A percentile compares a stretch with the other conserved stretches of the same genome.
phyloP scores from a whole-genome alignment of 805 yeast species.

The Wickerhamomyces tratensis region DNA sequence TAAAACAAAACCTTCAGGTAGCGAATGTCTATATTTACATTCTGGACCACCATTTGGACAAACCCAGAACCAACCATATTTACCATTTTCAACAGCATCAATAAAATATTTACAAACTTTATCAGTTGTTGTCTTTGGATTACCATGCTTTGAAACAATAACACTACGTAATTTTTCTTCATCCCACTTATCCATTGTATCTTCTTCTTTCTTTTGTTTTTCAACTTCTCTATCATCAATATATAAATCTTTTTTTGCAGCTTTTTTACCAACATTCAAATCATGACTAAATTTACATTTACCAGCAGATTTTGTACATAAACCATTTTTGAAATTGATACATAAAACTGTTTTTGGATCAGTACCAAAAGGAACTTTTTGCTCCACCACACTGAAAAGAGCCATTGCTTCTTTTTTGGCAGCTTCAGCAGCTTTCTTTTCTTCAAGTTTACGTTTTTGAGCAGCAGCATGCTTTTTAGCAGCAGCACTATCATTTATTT shows the following conservation, averaged over 20 bases:
- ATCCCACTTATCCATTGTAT: conserved; percentile 96
- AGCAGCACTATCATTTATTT: conserved; percentile 46
- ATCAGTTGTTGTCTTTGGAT: conserved; percentile 88
- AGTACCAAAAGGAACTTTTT: conserved; percentile 92
- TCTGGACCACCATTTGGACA: conserved; percentile 89
- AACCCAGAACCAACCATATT: conserved; percentile 98
- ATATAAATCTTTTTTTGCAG: conserved; percentile 84
- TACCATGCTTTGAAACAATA: conserved; percentile 87
- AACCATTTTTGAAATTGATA: conserved; percentile 78
- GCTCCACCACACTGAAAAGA: conserved; percentile 58
- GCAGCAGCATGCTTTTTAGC: conserved; percentile 72
- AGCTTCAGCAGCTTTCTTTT: conserved; percentile 83
- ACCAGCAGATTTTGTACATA: conserved; percentile 65
- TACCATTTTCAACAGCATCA: conserved; percentile 94
- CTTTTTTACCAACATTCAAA: conserved; percentile 74
- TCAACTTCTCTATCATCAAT: conserved; percentile 83
- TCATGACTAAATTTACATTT: conserved; percentile 93
- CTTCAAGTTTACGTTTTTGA: conserved; percentile 54
- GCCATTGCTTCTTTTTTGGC: conserved; percentile 85
- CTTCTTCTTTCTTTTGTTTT: conserved; percentile 57
- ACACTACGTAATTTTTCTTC: conserved; percentile 88
- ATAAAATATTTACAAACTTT: conserved; percentile 89
- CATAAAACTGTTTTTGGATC: conserved; percentile 94
- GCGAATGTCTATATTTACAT: conserved; percentile 90
- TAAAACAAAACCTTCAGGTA: conserved; percentile 94